phyloP scores from a whole-genome alignment of 768 basidiomycete species.

The Rhizopogon salebrosus region DNA sequence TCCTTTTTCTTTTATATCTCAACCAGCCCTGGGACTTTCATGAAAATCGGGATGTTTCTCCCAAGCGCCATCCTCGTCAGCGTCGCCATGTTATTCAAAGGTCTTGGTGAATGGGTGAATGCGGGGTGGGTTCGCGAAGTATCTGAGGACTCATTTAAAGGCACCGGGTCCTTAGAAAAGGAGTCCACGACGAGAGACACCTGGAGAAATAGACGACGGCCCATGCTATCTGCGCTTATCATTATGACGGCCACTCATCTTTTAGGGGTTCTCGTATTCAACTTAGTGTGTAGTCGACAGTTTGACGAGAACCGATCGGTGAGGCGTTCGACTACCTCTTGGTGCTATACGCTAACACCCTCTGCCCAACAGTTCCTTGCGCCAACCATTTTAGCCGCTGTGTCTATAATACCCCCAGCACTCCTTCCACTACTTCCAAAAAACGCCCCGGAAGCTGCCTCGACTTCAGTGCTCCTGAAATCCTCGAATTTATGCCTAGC shows the following conservation, averaged over 20 bases:
- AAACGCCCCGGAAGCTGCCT: constrained; percentile 26
- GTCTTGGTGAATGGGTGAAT: constrained; percentile 67
- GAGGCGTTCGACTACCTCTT: constrained; percentile 7
- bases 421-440: constrained; percentile 25
- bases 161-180: constrained; percentile 11
- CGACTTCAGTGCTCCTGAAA: constrained; percentile 51
- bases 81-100: constrained; percentile 80
- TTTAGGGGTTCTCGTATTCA: constrained; percentile 49
- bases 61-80: constrained; percentile 85
- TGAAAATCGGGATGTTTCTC: constrained; percentile 88
- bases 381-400: constrained; percentile 23
- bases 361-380: constrained; percentile 15
- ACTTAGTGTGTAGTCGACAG: constrained; percentile 37
- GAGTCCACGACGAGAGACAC: constrained; percentile 12
- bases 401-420: constrained; percentile 29
- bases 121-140: constrained; percentile 47
- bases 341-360: not conserved
- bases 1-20: constrained; percentile 95
- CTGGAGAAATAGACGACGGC: constrained; percentile 48
- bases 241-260: constrained; percentile 54
- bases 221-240: constrained; percentile 47
- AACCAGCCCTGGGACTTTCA: constrained; percentile 52
- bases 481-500: constrained; percentile 76
- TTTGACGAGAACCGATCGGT: constrained; percentile 41
- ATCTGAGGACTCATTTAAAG: not conserved